Evolutionary conservation across 169 alveolate genomes (phyloP).

Genomic region (Perkinsus marinus): DNA sequence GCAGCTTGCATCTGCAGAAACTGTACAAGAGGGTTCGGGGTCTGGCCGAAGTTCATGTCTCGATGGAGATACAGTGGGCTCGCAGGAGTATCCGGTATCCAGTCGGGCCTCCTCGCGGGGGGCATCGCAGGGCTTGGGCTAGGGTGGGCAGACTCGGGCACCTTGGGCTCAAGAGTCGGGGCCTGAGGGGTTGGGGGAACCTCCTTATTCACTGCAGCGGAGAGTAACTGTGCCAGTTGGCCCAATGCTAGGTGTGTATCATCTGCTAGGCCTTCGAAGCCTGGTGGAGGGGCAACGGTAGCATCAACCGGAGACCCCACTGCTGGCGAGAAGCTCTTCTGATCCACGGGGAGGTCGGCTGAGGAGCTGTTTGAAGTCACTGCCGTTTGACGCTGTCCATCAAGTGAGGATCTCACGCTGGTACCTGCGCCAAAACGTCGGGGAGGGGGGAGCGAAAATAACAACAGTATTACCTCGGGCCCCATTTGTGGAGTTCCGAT

Average conservation of each 20-base stretch:
- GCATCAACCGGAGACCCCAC: neutral
- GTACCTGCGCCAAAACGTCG: too few species aligned
- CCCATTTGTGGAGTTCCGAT: too few species aligned
- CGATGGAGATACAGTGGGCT: neutral
- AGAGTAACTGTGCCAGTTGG: neutral
- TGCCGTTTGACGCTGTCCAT: neutral
- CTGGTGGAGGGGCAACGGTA: neutral
- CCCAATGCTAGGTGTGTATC: neutral
- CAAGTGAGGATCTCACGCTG: neutral
- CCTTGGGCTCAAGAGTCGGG: neutral
- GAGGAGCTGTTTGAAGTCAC: too few species aligned
- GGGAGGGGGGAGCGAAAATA: too few species aligned
- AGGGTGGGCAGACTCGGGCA: neutral
- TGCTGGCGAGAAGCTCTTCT: neutral
- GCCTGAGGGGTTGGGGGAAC: neutral
- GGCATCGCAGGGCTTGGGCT: neutral
- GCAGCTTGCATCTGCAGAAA: neutral
- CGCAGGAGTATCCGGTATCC: neutral
- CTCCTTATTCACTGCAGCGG: neutral
- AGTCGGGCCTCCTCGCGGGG: neutral
- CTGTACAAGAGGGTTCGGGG: neutral
- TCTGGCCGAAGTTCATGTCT: neutral
- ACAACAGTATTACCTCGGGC: too few species aligned
- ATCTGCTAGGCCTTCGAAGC: neutral
- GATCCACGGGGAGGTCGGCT: neutral